Evolutionary conservation across 805 yeast species (phyloP).

Genomic region (Dipodascus geniculatus): DNA sequence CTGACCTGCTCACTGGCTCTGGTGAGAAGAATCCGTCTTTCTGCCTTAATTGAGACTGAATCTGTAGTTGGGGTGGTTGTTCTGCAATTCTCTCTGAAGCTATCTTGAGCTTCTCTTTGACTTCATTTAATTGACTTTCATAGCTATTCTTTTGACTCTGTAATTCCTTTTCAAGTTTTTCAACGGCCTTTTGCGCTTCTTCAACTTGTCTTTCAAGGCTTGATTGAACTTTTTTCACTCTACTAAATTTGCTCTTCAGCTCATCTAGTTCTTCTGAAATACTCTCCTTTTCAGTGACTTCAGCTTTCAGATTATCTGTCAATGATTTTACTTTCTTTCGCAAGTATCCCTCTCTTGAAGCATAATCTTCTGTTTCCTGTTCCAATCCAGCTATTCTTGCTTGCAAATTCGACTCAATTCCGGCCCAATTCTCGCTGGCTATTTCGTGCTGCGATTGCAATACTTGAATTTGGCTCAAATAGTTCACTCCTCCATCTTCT

Average conservation of each 20-base stretch:
- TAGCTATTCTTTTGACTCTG: slow-evolving; percentile 11
- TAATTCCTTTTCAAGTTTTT: slow-evolving; percentile 9
- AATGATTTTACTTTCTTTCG: slow-evolving; percentile 11
- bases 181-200: background rate
- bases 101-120: slow-evolving; percentile 9
- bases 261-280: slow-evolving; percentile 1
- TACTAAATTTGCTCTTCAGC: slow-evolving; percentile 35
- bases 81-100: slow-evolving; percentile 16
- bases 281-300: background rate
- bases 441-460: slow-evolving; percentile 62
- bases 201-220: slow-evolving; percentile 9
- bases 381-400: slow-evolving; percentile 30
- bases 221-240: slow-evolving; percentile 4
- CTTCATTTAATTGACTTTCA: slow-evolving; percentile 6
- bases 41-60: slow-evolving; percentile 21
- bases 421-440: slow-evolving; percentile 73
- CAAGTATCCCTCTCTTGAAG: slow-evolving; percentile 11
- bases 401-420: slow-evolving; percentile 57
- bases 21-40: slow-evolving; percentile 2
- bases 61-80: background rate
- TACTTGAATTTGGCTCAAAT: slow-evolving; percentile 35
- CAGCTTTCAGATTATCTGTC: slow-evolving; percentile 3
- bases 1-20: slow-evolving; percentile 12
- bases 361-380: slow-evolving; percentile 12
- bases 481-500: slow-evolving; percentile 25